Evolutionary conservation across 768 basidiomycete genomes (phyloP).

Genomic region (Kwoniella dendrophila): DNA sequence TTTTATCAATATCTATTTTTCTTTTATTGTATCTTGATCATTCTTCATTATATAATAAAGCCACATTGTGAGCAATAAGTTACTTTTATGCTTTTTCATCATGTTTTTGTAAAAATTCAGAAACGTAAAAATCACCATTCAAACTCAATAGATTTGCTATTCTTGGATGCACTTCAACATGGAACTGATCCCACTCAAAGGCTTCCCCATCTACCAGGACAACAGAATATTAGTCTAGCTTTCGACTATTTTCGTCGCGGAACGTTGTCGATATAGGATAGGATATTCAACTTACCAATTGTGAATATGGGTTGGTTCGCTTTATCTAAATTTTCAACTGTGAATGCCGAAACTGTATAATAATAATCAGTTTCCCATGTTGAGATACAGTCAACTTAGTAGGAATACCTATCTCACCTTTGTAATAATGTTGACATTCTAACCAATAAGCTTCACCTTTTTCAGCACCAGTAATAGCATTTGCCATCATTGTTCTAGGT

Average conservation of each 20-base stretch:
- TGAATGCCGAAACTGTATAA: constrained; percentile 45
- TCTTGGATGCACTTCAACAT: constrained; percentile 51
- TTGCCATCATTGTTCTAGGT: constrained; percentile 40
- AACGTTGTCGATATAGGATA: not conserved
- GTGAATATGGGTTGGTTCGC: constrained; percentile 40
- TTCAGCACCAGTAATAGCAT: constrained; percentile 48
- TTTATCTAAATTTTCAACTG: constrained; percentile 45
- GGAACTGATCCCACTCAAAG: constrained; percentile 44
- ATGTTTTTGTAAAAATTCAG: constrained; percentile 45
- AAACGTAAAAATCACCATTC: constrained; percentile 43
- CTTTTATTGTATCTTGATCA: not conserved
- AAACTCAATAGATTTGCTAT: constrained; percentile 44
- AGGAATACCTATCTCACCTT: constrained; percentile 46
- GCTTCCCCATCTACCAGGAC: constrained; percentile 48
- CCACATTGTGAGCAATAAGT: not conserved
- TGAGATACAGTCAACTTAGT: not conserved
- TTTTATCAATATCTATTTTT: not conserved
- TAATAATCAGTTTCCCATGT: not conserved
- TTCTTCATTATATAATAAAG: not conserved
- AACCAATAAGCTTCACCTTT: constrained; percentile 52
- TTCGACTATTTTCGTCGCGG: no score
- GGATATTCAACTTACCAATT: constrained; percentile 38
- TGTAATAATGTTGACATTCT: constrained; percentile 54
- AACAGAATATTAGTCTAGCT: constrained; percentile 6
- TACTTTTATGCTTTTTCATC: constrained; percentile 18